Base-by-base conservation (phyloP, 2,329 filamentous ascomycete species). In the Curvularia sp. region DNA sequence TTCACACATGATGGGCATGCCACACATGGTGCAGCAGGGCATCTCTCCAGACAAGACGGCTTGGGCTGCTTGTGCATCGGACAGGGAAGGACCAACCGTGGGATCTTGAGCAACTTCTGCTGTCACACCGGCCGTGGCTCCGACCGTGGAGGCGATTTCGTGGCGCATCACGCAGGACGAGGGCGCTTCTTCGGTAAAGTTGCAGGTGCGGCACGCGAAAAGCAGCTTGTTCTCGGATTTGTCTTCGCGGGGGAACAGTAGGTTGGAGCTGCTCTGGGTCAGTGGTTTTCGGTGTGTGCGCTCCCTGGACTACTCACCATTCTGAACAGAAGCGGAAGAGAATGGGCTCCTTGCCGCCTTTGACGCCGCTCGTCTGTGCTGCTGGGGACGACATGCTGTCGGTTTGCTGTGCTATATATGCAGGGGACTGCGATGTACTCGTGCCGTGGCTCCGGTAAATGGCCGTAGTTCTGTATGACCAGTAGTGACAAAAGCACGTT, bases 271-370 rank as follows among this genome's bases (percentile, higher is more conserved):
- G 68, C 38, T 42, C 28, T 35, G 28, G 53, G 26, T 65, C 56
- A 65, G 55, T 62, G 41, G 46, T 31, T 18, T 38, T 13, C 4
- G 49, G 20, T 43, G 33, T 54, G 42, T 50, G 28, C 15, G 18
- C 4, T 12, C 8, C 15, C 5, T 33, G 26, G 31, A 38, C 20
- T 26, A 68, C 81, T 70, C 79, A 89, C 89, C 95, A 99, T 85
- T 99, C 95, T 70, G 92, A 93, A 83, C 95, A 99, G 85, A 99
- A 99, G 74, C 92, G 90, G 80, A 98, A 99, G 48, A 92, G 93
- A 79, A 98, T 93, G 78, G 96, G 92, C 80, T 94, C 80, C 44
- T 75, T 73, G 39, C 66, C 65, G 47, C 64, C 89, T 65, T 73
- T 69, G 52, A 62, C 88, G 63, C 57, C 62, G 20, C 61, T 61